Percentiles rank a stretch among this genome's conserved stretches.
phyloP scores from a whole-genome alignment of 345 rosid species.

The Citrus trifoliata region DNA sequence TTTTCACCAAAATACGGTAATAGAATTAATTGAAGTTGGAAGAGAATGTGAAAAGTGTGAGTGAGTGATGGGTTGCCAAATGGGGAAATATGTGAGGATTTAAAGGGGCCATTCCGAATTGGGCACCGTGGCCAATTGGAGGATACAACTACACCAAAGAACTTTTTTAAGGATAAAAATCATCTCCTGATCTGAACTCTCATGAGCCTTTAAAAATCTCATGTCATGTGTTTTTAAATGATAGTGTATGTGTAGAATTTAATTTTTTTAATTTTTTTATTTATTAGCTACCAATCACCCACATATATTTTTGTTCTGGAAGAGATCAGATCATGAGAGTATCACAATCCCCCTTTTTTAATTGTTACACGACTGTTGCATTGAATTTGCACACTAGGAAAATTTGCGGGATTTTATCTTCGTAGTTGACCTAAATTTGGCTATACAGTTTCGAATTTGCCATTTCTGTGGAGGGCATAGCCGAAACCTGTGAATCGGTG shows the following conservation, averaged over 20 bases:
- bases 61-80: conserved; percentile 15
- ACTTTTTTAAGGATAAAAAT: conserved; percentile 26
- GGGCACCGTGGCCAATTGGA: conserved; percentile 1
- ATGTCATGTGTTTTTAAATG: no score
- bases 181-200: no score
- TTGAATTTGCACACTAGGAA: conserved; percentile 32
- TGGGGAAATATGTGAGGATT: neutral
- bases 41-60: neutral
- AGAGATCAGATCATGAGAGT: no score
- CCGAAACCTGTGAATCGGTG: neutral
- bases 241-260: no score
- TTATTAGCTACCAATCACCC: no score
- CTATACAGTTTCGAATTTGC: conserved; percentile 2
- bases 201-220: no score
- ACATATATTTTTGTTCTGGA: no score
- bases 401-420: neutral
- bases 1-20: no score
- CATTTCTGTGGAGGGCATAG: neutral
- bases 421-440: neutral
- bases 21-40: neutral
- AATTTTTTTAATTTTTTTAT: no score
- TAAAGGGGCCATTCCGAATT: no score
- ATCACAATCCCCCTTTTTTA: no score
- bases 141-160: conserved; percentile 70
- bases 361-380: conserved; percentile 31